phyloP scores from a whole-genome alignment of 2,329 filamentous ascomycete species.

The Aspergillus unguis region DNA sequence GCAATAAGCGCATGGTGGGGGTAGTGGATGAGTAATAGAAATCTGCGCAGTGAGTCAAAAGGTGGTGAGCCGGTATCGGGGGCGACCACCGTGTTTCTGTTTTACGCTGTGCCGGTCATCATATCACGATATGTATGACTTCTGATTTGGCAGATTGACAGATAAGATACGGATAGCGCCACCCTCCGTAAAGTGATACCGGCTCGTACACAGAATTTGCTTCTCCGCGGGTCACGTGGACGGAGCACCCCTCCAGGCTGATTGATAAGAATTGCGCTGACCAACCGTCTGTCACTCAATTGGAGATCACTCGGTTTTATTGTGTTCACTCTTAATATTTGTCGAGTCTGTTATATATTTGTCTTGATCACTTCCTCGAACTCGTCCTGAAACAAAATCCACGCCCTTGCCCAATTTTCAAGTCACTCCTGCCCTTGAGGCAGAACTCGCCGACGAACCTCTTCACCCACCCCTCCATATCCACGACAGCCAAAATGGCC shows the following conservation, averaged over 20 bases:
- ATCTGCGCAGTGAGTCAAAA: neutral
- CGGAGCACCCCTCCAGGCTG: neutral
- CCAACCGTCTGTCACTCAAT: constrained; percentile 1
- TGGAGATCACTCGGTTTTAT: neutral
- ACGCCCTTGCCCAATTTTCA: neutral
- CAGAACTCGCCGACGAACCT: neutral
- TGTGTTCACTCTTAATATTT: neutral
- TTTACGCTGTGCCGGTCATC: neutral
- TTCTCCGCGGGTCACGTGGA: constrained; percentile 10
- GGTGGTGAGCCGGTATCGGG: constrained; percentile 4
- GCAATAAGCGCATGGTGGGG: neutral
- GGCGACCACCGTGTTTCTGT: neutral
- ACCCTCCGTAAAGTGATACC: neutral
- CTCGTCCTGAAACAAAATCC: neutral
- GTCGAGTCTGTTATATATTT: no score
- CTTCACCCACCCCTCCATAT: neutral
- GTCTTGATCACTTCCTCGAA: neutral
- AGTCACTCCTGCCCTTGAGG: neutral
- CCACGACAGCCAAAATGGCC: constrained; percentile 9
- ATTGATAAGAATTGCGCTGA: constrained; percentile 10
- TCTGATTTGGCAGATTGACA: neutral
- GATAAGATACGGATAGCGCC: neutral
- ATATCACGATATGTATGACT: neutral
- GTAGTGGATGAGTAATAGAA: constrained; percentile 3
- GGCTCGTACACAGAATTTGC: neutral